Percentiles rank a stretch among this genome's conserved stretches.
Conservation (phyloP, 2,329 filamentous ascomycete species). For the Orbilia quercus region DNA sequence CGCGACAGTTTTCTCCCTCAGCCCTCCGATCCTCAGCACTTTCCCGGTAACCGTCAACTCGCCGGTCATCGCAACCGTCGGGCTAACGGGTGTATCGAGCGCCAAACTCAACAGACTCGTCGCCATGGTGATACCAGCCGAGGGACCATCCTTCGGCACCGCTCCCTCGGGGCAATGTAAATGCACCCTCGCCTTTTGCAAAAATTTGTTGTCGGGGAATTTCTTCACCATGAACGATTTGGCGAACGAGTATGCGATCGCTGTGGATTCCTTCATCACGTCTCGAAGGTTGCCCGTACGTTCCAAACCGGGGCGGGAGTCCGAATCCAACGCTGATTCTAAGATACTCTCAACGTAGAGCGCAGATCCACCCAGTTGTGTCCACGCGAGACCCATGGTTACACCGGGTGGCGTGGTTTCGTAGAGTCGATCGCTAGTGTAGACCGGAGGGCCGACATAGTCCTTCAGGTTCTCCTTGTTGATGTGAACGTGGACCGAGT, state of each 20-base stretch:
- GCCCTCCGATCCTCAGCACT: conserved; percentile 90
- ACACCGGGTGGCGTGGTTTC: conserved; percentile 93
- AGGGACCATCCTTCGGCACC: conserved; percentile 92
- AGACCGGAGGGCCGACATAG: conserved; percentile 94
- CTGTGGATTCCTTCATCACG: conserved; percentile 98
- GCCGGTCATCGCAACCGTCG: conserved; percentile 95
- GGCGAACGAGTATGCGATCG: conserved; percentile 94
- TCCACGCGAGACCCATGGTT: conserved; percentile 98
- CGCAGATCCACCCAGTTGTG: conserved; percentile 93
- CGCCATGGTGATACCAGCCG: conserved; percentile 98
- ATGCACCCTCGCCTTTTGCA: conserved; percentile 94
- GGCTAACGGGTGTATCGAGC: conserved; percentile 79
- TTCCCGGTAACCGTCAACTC: conserved; percentile 97
- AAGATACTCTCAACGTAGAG: conserved; percentile 98
- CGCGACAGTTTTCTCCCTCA: conserved; percentile 97
- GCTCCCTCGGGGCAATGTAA: conserved; percentile 96
- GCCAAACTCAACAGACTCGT: conserved; percentile 88
- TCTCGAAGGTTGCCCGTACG: conserved; percentile 94
- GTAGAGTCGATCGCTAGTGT: conserved; percentile 94
- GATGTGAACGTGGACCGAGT: conserved; percentile 85
- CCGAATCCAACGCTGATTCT: conserved; percentile 78
- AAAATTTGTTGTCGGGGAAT: conserved; percentile 92
- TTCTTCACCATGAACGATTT: conserved; percentile 86
- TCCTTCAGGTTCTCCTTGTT: conserved; percentile 91
- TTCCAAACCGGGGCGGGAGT: conserved; percentile 81